These are phyloP conservation scores for Euptelea pleiosperma DNA, from an alignment of 164 flowering plant genomes.

Conservation along the genomic window DNA sequence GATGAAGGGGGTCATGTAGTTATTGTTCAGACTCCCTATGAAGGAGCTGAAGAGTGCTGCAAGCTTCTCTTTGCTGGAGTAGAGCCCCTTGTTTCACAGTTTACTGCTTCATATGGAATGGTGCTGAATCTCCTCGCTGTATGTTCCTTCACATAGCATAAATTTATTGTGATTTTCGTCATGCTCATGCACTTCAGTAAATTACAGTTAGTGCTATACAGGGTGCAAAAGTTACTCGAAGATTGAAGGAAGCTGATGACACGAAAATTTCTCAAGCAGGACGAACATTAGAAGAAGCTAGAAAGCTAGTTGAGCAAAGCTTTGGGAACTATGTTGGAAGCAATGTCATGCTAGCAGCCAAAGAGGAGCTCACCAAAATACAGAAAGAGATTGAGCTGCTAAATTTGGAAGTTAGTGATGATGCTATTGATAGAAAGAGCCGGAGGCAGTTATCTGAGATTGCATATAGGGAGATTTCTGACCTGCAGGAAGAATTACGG, in stretches of 20 bases:
- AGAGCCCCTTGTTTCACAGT: constrained; percentile 94
- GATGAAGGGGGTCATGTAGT: constrained; percentile 88
- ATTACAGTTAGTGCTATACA: constrained; percentile 15
- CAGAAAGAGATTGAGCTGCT: constrained; percentile 65
- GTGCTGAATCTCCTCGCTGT: constrained; percentile 93
- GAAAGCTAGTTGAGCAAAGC: constrained; percentile 89
- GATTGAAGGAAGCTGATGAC: constrained; percentile 45
- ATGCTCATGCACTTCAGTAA: constrained; percentile 4
- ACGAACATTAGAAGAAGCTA: constrained; percentile 87
- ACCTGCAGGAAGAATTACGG: constrained; percentile 73
- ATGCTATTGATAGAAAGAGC: constrained; percentile 72
- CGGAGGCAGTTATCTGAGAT: constrained; percentile 50
- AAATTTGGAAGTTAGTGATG: constrained; percentile 63
- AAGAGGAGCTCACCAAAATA: constrained; percentile 75
- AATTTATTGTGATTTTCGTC: not conserved
- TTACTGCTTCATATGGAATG: constrained; percentile 98
- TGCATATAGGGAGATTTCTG: constrained; percentile 73
- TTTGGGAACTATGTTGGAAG: constrained; percentile 98
- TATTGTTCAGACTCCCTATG: constrained; percentile 81
- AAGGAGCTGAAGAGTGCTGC: constrained; percentile 96
- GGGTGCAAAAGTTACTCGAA: constrained; percentile 72
- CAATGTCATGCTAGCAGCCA: constrained; percentile 89
- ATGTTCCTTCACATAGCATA: constrained; percentile 19
- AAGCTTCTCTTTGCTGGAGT: constrained; percentile 84
- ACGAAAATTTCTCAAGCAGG: constrained; percentile 44